Evolutionary conservation across 495 filamentous ascomycete genomes (phyloP).

Genomic region (Podospora fimiseda): DNA sequence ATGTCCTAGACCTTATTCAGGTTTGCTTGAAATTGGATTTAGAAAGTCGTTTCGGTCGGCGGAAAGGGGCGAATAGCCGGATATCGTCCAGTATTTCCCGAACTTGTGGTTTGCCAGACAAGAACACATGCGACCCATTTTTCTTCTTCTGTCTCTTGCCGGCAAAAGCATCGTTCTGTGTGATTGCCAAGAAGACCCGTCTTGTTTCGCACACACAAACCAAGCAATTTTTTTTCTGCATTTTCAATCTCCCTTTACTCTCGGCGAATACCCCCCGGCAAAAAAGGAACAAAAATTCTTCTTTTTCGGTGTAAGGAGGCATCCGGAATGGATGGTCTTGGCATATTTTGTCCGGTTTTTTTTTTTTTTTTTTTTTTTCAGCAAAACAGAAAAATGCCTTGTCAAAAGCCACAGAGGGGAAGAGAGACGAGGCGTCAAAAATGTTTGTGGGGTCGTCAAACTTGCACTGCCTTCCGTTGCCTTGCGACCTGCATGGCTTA

Average conservation of each 20-base stretch:
- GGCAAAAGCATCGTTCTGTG: not conserved
- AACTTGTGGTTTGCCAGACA: constrained; percentile 9
- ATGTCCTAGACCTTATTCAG: not conserved
- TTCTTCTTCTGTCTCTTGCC: not conserved
- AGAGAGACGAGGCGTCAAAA: not conserved
- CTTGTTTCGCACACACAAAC: not conserved
- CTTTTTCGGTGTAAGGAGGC: constrained; percentile 20
- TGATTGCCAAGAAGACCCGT: not conserved
- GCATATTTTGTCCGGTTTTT: not conserved
- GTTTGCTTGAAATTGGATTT: not conserved
- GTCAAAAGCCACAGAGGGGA: constrained; percentile 7
- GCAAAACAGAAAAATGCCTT: constrained; percentile 13
- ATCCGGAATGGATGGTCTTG: constrained; percentile 16
- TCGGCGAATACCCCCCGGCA: constrained; percentile 13
- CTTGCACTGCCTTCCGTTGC: not conserved
- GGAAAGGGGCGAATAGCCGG: not conserved
- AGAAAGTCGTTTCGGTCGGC: not conserved
- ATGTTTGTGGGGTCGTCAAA: not conserved
- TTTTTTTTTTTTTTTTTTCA: not conserved
- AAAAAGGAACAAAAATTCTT: constrained; percentile 12
- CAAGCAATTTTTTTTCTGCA: constrained; percentile 9
- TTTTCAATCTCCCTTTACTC: constrained; percentile 14
- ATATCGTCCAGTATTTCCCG: not conserved
- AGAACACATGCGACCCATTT: not conserved
- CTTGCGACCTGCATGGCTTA: not conserved